Conservation (phyloP, 139 green algal species). For the Closterium sp. region DNA sequence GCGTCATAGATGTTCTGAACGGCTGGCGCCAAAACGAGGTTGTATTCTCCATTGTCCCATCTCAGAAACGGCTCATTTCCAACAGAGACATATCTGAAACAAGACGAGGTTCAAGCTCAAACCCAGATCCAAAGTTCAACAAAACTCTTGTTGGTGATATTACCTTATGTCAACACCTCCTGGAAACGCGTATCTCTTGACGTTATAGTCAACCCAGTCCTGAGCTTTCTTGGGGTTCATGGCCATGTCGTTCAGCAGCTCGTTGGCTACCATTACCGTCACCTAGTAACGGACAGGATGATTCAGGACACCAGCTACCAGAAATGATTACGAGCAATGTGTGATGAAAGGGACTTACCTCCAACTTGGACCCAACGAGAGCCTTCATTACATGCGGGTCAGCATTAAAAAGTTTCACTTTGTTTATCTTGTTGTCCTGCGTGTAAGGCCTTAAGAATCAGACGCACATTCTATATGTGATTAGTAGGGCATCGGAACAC, state of each 20-base stretch:
- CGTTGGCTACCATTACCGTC: conserved; percentile 8
- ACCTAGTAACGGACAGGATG: not conserved
- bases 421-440: conserved; percentile 21
- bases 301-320: not conserved
- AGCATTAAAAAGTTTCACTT: conserved; percentile 30
- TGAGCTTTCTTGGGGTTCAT: conserved; percentile 3
- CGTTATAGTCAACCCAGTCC: conserved; percentile 33
- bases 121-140: not conserved
- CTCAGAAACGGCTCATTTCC: conserved; percentile 28
- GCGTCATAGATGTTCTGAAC: conserved; percentile 22
- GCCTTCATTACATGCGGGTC: conserved; percentile 5
- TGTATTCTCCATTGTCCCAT: conserved; percentile 10
- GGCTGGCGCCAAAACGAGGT: conserved; percentile 23
- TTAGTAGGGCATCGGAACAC: not conserved
- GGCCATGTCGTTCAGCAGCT: conserved; percentile 13
- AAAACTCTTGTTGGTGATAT: not conserved
- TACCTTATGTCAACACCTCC: conserved; percentile 8
- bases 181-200: conserved; percentile 17
- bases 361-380: conserved; percentile 1
- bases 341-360: not conserved
- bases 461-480: not conserved
- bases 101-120: not conserved
- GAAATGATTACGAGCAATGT: not conserved
- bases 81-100: conserved; percentile 16
- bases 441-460: not conserved